Percentiles rank a stretch among this genome's conserved stretches.
Conservation (phyloP, 768 basidiomycete species). For the Boletus sensibilis region DNA sequence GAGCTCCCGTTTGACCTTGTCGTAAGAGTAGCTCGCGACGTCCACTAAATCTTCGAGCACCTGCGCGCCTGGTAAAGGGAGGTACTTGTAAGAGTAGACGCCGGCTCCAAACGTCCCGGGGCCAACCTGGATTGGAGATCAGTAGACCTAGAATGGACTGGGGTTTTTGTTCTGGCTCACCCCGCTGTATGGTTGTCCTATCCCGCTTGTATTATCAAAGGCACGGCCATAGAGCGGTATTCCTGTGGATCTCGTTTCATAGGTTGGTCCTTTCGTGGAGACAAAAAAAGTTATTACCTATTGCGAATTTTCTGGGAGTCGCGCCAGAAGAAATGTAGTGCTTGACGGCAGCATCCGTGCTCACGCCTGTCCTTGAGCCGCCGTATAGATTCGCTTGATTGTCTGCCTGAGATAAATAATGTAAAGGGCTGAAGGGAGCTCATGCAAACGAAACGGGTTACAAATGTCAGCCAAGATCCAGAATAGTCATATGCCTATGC, state of each 20-base stretch:
- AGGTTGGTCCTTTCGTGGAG: neutral
- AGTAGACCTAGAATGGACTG: neutral
- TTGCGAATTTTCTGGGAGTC: conserved; percentile 58
- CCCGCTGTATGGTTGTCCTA: conserved; percentile 67
- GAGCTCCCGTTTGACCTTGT: conserved; percentile 60
- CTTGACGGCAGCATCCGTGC: conserved; percentile 64
- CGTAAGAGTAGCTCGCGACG: conserved; percentile 78
- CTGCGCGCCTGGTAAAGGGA: conserved; percentile 62
- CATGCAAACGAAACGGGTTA: conserved; percentile 35
- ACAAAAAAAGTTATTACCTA: conserved; percentile 43
- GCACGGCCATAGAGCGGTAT: conserved; percentile 81
- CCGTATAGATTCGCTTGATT: conserved; percentile 71
- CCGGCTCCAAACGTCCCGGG: conserved; percentile 47
- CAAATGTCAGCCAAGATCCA: conserved; percentile 69
- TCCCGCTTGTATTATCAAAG: conserved; percentile 66
- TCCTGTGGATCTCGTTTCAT: conserved; percentile 33
- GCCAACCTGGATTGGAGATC: conserved; percentile 48
- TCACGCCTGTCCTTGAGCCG: conserved; percentile 59
- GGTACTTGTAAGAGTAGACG: conserved; percentile 67
- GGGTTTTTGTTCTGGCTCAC: conserved; percentile 35
- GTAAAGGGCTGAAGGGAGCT: neutral
- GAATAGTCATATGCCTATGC: conserved; percentile 71
- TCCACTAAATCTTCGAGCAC: conserved; percentile 67
- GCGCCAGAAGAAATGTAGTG: conserved; percentile 63
- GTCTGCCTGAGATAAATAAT: conserved; percentile 34